Evolutionary conservation across 306 rosid genomes (phyloP).

Genomic region (Prosopis cineraria): DNA sequence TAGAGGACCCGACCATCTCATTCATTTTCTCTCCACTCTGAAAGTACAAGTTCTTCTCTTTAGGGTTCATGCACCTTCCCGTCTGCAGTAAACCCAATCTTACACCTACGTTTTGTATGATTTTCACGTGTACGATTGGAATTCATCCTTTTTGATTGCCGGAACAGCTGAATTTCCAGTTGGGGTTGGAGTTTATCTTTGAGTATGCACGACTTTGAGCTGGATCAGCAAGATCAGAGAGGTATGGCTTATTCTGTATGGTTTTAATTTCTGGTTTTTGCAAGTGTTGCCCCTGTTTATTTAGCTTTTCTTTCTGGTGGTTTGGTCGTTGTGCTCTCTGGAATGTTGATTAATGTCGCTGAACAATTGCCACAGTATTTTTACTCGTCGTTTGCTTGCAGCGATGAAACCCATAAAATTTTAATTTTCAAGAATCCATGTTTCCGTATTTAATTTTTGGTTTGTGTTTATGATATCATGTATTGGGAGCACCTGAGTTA

Average conservation of each 20-base stretch:
- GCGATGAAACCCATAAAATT: not conserved
- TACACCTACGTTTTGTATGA: slow-evolving; percentile 24
- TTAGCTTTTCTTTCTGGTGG: too few species aligned
- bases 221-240: slow-evolving; percentile 63
- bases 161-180: slow-evolving; percentile 36
- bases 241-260: slow-evolving; percentile 44
- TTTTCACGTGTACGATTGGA: not conserved
- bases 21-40: slow-evolving; percentile 9
- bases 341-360: not conserved
- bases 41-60: slow-evolving; percentile 35
- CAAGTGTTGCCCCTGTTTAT: slow-evolving; percentile 1
- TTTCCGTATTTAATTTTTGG: not conserved
- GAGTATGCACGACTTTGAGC: slow-evolving; percentile 51
- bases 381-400: not conserved
- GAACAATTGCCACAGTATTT: slow-evolving; percentile 14
- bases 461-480: slow-evolving; percentile 9
- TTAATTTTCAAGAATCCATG: not conserved
- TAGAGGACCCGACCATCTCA: slow-evolving; percentile 31
- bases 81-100: slow-evolving; percentile 28
- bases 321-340: not conserved
- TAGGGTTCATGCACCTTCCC: slow-evolving; percentile 44
- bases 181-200: slow-evolving; percentile 21
- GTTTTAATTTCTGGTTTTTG: slow-evolving; percentile 24
- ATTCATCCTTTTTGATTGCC: not conserved
- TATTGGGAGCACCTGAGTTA: slow-evolving; percentile 13